Evolutionary conservation across 805 yeast species (phyloP).

Genomic region (Nakazawaea pomicola): DNA sequence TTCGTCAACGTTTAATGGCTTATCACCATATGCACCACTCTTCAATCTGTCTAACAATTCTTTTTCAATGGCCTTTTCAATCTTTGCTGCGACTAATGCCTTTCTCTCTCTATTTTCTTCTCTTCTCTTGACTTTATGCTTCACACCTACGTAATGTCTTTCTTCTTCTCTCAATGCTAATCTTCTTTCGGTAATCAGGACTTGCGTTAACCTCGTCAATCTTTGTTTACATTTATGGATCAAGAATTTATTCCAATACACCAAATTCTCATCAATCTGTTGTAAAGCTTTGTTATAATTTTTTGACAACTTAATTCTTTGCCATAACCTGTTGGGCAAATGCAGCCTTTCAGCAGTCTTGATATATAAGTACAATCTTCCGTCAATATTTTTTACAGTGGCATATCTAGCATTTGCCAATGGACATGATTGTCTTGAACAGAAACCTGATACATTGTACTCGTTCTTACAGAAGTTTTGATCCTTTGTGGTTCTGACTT

Average conservation of each 20-base stretch:
- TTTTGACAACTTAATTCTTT: constrained; percentile 83
- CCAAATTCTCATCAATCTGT: constrained; percentile 81
- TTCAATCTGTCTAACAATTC: constrained; percentile 91
- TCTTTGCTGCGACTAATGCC: constrained; percentile 93
- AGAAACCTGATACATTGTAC: constrained; percentile 90
- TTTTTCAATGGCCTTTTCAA: constrained; percentile 94
- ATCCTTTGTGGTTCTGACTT: constrained; percentile 80
- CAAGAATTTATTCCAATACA: constrained; percentile 90
- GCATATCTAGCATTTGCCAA: constrained; percentile 91
- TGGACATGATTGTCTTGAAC: constrained; percentile 92
- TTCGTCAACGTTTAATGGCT: constrained; percentile 95
- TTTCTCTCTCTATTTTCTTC: constrained; percentile 93
- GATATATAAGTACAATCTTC: constrained; percentile 81
- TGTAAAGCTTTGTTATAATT: constrained; percentile 83
- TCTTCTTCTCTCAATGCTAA: constrained; percentile 87
- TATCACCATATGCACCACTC: constrained; percentile 97
- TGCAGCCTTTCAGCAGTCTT: constrained; percentile 98
- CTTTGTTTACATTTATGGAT: constrained; percentile 95
- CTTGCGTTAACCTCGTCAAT: constrained; percentile 89
- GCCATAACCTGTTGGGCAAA: constrained; percentile 92
- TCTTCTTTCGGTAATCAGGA: constrained; percentile 91
- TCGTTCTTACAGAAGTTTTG: constrained; percentile 95
- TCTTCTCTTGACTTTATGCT: constrained; percentile 91
- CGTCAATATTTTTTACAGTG: constrained; percentile 76
- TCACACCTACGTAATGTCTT: constrained; percentile 87